These are phyloP conservation scores for Globisporangium spinosum DNA, from an alignment of 352 stramenopile genomes.

Conservation along the genomic window DNA sequence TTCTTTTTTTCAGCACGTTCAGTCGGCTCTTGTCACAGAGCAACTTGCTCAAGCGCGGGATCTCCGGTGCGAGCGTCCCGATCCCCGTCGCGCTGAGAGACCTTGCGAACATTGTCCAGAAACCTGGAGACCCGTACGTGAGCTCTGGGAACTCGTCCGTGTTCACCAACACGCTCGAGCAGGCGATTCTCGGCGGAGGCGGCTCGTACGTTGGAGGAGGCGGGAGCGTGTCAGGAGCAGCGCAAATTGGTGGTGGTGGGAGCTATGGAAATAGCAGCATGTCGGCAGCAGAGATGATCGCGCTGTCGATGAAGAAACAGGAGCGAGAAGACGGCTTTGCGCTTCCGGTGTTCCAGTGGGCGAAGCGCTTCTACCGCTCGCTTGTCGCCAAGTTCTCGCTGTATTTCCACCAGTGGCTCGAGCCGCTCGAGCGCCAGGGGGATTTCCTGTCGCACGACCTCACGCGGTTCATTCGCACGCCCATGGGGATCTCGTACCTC, in stretches of 20 bases:
- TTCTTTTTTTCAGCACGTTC: slow-evolving; percentile 35
- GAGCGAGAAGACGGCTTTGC: slow-evolving; percentile 76
- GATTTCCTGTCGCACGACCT: slow-evolving; percentile 63
- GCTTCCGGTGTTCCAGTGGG: slow-evolving; percentile 80
- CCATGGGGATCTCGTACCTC: slow-evolving; percentile 77
- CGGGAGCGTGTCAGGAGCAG: background rate
- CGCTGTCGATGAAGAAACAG: slow-evolving; percentile 64
- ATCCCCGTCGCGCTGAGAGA: slow-evolving; percentile 21
- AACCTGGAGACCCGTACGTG: slow-evolving; percentile 44
- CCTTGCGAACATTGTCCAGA: slow-evolving; percentile 33
- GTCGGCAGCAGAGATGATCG: slow-evolving; percentile 77
- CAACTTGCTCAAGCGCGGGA: slow-evolving; percentile 48
- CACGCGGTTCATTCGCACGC: slow-evolving; percentile 67
- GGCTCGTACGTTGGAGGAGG: slow-evolving; percentile 15
- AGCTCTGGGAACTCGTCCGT: slow-evolving; percentile 28
- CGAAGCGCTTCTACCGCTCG: slow-evolving; percentile 76
- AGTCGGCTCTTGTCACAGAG: slow-evolving; percentile 59
- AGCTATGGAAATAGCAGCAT: slow-evolving; percentile 39
- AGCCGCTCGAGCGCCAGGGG: slow-evolving; percentile 60
- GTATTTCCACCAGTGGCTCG: slow-evolving; percentile 79
- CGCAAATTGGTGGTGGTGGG: slow-evolving; percentile 17
- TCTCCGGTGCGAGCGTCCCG: slow-evolving; percentile 27
- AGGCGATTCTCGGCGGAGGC: slow-evolving; percentile 55
- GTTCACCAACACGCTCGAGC: slow-evolving; percentile 58
- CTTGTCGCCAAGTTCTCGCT: slow-evolving; percentile 82